These are phyloP conservation scores for Ustilago esculenta DNA, from an alignment of 1,284 basidiomycete genomes.

Conservation along the genomic window DNA sequence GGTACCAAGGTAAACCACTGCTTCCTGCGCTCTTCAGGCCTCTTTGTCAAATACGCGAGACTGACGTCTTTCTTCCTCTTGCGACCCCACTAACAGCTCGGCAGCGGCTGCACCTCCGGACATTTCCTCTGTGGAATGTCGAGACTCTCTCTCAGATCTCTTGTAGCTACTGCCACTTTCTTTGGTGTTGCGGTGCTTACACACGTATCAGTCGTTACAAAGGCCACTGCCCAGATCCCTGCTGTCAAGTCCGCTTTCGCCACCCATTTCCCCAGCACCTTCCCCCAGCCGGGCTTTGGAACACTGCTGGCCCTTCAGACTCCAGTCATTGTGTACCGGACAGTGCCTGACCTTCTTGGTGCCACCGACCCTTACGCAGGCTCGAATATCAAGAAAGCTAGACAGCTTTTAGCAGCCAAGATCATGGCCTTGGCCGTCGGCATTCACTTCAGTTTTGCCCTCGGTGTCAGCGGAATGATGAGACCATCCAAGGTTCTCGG, in stretches of 20 bases:
- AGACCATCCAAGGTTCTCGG: slow-evolving; percentile 25
- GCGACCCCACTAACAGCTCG: slow-evolving; percentile 39
- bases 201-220: slow-evolving; percentile 27
- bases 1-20: slow-evolving; percentile 61
- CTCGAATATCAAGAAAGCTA: background rate
- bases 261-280: slow-evolving; percentile 18
- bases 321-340: slow-evolving; percentile 52
- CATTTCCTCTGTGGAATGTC: slow-evolving; percentile 66
- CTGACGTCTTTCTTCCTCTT: background rate
- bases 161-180: slow-evolving; percentile 60
- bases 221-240: background rate
- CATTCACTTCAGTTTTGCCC: slow-evolving; percentile 62
- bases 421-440: slow-evolving; percentile 54
- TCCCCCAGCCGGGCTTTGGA: slow-evolving; percentile 20
- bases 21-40: background rate
- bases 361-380: background rate
- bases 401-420: slow-evolving; percentile 30
- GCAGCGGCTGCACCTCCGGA: slow-evolving; percentile 61
- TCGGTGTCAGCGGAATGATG: slow-evolving; percentile 65
- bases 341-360: slow-evolving; percentile 4
- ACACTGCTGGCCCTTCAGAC: slow-evolving; percentile 49
- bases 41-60: background rate
- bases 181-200: slow-evolving; percentile 61
- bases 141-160: slow-evolving; percentile 55
- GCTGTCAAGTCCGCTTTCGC: background rate